Base-by-base conservation (phyloP, 2,329 filamentous ascomycete genomes). In the Neofusicoccum sp. region DNA sequence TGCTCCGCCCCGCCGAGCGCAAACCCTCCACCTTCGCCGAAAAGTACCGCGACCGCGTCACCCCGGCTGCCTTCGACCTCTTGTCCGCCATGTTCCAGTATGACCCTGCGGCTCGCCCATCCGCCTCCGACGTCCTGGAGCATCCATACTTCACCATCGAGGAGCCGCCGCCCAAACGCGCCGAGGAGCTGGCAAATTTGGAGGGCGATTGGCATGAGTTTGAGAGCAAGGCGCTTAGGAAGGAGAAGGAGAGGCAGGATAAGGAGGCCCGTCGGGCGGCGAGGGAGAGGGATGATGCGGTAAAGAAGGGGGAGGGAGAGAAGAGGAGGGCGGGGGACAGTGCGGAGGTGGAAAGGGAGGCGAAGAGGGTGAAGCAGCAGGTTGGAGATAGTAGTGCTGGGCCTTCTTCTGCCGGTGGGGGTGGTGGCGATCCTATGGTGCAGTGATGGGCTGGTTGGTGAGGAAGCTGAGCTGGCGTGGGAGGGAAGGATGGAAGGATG, bases 181-280 rank as follows among this genome's bases (percentile, higher is more conserved):
- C 92, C 41, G 80, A 88, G 65, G 93, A 96, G 86, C 83, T 99
- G 53, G 86, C 88, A 62, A 80, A 87, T 51, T 83, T 99, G 31
- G 86, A 95, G 68, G 95, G 95, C 24, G 95, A 99, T 69, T 99
- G 95, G 95, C 95, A 99, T 72, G 95, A 99, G 73, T 96, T 98
- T 69, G 95, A 99, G 78, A 96, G 91, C 60, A 99, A 99, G 78
- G 93, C 92, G 14, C 81, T 96, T 28, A 84, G 95, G 33, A 95
- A 95, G 67, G 93, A 97, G 74, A 93, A 92, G 67, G 91, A 95
- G 73, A 85, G 85, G 59, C 76, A 78, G 61, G 85, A 88, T 63
- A 81, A 82, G 64, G 84, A 86, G 68, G 80, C 79, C 16, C 75
- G 82, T 58, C 44, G 72, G 41, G 69, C 65, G 16, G 72, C 71